phyloP scores from a whole-genome alignment of 192 early-diverging fungal genomes.

The Tieghemiomyces parasiticus region DNA sequence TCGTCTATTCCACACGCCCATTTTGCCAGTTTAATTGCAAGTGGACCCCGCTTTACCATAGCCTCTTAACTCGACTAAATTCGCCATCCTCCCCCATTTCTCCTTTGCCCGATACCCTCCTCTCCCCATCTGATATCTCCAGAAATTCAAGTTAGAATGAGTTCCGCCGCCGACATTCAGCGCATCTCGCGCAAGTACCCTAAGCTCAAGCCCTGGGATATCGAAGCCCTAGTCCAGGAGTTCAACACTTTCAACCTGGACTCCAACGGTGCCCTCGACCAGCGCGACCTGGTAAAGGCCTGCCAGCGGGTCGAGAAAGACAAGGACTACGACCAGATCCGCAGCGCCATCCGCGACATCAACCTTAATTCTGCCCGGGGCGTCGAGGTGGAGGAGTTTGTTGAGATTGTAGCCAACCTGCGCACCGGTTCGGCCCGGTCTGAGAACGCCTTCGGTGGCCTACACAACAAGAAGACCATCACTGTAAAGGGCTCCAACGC shows the following conservation, averaged over 20 bases:
- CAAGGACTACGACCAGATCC: conserved; percentile 60
- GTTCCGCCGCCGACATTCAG: conserved; percentile 1
- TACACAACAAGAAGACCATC: conserved; percentile 66
- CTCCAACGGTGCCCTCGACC: conserved; percentile 48
- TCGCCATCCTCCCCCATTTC: no score
- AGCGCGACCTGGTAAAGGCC: conserved; percentile 44
- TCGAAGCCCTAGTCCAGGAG: conserved; percentile 24
- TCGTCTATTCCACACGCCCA: no score
- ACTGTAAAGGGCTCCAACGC: conserved; percentile 67
- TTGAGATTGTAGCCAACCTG: conserved; percentile 23
- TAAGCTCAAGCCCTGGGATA: conserved; percentile 32
- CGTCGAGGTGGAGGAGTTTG: conserved; percentile 66
- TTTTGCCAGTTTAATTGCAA: no score
- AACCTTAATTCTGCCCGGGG: conserved; percentile 47
- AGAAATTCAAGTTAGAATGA: no score
- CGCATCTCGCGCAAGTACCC: conserved; percentile 11
- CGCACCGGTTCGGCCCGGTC: conserved; percentile 8
- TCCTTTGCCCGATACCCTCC: no score
- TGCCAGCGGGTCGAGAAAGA: conserved; percentile 47
- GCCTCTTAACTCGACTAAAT: no score
- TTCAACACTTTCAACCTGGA: conserved; percentile 50
- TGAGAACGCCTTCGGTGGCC: conserved; percentile 25
- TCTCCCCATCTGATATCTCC: no score
- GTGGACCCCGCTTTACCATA: no score
- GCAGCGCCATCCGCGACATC: conserved; percentile 48